Conservation (phyloP, 2,329 filamentous ascomycete species). For the Knufia petricola region DNA sequence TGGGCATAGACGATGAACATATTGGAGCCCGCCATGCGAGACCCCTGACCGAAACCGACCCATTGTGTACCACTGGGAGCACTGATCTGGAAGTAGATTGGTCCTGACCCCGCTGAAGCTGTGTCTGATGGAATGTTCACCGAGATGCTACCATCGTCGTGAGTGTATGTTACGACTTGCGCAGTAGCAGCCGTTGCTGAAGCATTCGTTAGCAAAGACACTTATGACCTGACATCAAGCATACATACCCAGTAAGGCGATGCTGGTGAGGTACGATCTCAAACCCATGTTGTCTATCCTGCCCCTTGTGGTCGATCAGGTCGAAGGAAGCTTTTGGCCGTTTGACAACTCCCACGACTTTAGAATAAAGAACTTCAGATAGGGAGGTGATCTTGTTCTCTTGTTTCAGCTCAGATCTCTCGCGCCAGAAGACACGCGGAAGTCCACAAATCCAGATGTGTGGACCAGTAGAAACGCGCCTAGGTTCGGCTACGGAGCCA, state of each 20-base stretch:
- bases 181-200: constrained; percentile 17
- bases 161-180: constrained; percentile 17
- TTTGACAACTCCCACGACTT: not conserved
- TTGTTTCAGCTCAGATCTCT: not conserved
- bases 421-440: not conserved
- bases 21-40: constrained; percentile 44
- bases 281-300: constrained; percentile 7
- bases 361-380: not conserved
- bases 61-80: constrained; percentile 45
- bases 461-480: not conserved
- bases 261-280: not conserved
- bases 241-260: constrained; percentile 7
- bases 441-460: not conserved
- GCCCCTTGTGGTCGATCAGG: not conserved
- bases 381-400: not conserved
- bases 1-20: constrained; percentile 53
- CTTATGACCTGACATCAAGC: not conserved
- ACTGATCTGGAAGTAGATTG: constrained; percentile 50
- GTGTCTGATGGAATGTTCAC: constrained; percentile 48
- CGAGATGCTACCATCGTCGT: constrained; percentile 20
- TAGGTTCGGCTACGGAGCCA: constrained; percentile 5
- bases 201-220: not conserved
- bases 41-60: constrained; percentile 48
- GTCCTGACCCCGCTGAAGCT: constrained; percentile 41
- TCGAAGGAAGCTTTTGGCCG: not conserved